Conservation (phyloP, 768 basidiomycete genomes). For the Suillus luteus region DNA sequence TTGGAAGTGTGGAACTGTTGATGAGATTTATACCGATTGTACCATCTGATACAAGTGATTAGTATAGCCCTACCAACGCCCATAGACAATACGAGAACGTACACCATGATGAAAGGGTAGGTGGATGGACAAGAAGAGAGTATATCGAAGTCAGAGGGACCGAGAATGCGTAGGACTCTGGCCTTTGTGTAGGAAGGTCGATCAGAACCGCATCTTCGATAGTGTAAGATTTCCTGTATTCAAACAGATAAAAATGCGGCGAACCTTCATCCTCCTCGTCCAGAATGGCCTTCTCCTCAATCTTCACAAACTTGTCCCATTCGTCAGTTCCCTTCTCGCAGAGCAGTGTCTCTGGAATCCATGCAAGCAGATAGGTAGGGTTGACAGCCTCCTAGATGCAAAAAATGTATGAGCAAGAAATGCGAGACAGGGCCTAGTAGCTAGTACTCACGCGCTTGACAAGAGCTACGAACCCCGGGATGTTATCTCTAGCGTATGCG, state of each 20-base stretch:
- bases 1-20: slow-evolving; percentile 82
- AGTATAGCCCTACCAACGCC: neutral
- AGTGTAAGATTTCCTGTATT: slow-evolving; percentile 1
- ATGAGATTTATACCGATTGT: slow-evolving; percentile 88
- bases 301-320: slow-evolving; percentile 87
- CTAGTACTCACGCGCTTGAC: slow-evolving; percentile 74
- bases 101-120: slow-evolving; percentile 86
- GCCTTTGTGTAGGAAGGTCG: slow-evolving; percentile 77
- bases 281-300: slow-evolving; percentile 63
- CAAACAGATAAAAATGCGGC: slow-evolving; percentile 24
- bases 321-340: slow-evolving; percentile 81
- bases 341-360: slow-evolving; percentile 89
- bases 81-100: slow-evolving; percentile 29
- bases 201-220: slow-evolving; percentile 78
- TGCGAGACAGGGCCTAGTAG: slow-evolving; percentile 15
- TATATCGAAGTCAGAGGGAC: slow-evolving; percentile 88
- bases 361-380: slow-evolving; percentile 81
- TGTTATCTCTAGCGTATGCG: slow-evolving; percentile 88
- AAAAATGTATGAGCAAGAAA: slow-evolving; percentile 16
- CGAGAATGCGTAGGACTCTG: slow-evolving; percentile 95
- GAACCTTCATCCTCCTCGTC: slow-evolving; percentile 77
- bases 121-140: slow-evolving; percentile 83
- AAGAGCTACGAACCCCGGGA: slow-evolving; percentile 89
- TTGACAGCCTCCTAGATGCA: slow-evolving; percentile 64
- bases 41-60: slow-evolving; percentile 56